Conservation (phyloP, 768 basidiomycete species). For the Termitomyces sp. region DNA sequence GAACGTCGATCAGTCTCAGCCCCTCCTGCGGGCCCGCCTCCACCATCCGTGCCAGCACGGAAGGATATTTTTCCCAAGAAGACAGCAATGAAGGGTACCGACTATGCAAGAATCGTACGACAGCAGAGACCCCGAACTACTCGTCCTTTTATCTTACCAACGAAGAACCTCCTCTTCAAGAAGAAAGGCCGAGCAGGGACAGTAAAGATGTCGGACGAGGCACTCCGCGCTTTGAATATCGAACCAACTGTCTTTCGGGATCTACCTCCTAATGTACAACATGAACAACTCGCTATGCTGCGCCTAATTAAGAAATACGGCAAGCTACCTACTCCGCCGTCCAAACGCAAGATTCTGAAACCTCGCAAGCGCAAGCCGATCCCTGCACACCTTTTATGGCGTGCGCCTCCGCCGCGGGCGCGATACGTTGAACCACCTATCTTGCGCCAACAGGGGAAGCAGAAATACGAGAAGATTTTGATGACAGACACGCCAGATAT, state of each 20-base stretch:
- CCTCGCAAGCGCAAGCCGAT: constrained; percentile 37
- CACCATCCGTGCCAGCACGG: constrained; percentile 11
- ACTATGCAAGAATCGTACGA: constrained; percentile 54
- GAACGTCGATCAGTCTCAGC: constrained; percentile 54
- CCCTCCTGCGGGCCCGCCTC: constrained; percentile 21
- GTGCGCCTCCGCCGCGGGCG: constrained; percentile 54
- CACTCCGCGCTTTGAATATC: constrained; percentile 62
- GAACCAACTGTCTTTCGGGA: constrained; percentile 66
- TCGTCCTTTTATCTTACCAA: constrained; percentile 32
- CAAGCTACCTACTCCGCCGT: constrained; percentile 30
- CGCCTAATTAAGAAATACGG: constrained; percentile 44
- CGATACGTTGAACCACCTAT: constrained; percentile 41
- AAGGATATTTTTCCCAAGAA: constrained; percentile 27
- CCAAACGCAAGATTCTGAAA: constrained; percentile 52
- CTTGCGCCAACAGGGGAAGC: constrained; percentile 54
- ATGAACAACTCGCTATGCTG: constrained; percentile 65
- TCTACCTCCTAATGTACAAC: constrained; percentile 63
- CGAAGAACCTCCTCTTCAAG: constrained; percentile 26
- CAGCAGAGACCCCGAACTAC: constrained; percentile 53
- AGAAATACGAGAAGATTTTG: constrained; percentile 48
- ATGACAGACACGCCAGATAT: constrained; percentile 70
- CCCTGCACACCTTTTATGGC: constrained; percentile 35
- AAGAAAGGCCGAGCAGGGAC: constrained; percentile 26
- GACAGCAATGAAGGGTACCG: constrained; percentile 29
- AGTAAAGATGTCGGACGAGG: constrained; percentile 44